These are phyloP conservation scores for Clavispora carvajalis DNA, from an alignment of 805 yeast genomes.

Conservation along the genomic window DNA sequence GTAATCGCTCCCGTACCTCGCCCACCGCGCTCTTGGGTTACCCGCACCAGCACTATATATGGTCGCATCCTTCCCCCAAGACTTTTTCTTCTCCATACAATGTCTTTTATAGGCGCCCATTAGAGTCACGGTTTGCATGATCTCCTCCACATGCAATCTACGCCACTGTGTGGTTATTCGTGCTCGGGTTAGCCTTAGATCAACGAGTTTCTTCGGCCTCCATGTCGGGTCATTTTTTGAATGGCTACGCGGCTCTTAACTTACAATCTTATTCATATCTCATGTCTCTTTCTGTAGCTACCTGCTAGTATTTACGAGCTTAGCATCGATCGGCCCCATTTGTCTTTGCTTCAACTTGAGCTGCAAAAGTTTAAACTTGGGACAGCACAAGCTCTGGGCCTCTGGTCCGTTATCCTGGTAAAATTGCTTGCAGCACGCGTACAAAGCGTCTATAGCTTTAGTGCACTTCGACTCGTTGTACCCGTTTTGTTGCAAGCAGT, in stretches of 20 bases:
- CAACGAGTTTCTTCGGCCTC: constrained; percentile 50
- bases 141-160: constrained; percentile 44
- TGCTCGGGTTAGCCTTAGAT: constrained; percentile 96
- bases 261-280: constrained; percentile 34
- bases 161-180: constrained; percentile 50
- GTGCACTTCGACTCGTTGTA: constrained; percentile 77
- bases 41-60: constrained; percentile 17
- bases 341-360: constrained; percentile 63
- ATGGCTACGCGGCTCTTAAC: constrained; percentile 74
- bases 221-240: constrained; percentile 47
- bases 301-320: constrained; percentile 22
- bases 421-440: constrained; percentile 67
- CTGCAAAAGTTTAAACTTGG: constrained; percentile 56
- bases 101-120: constrained; percentile 74
- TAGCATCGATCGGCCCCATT: constrained; percentile 55
- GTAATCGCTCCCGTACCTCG: too few species aligned
- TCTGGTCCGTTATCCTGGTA: constrained; percentile 57
- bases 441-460: constrained; percentile 59
- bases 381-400: constrained; percentile 72
- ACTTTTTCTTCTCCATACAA: constrained; percentile 30
- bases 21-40: constrained; percentile 10
- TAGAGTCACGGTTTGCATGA: constrained; percentile 62
- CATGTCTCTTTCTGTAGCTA: neutral
- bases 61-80: neutral
- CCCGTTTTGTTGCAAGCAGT: constrained; percentile 56